phyloP scores from a whole-genome alignment of 768 basidiomycete genomes.

The Hysterangium stoloniferum region DNA sequence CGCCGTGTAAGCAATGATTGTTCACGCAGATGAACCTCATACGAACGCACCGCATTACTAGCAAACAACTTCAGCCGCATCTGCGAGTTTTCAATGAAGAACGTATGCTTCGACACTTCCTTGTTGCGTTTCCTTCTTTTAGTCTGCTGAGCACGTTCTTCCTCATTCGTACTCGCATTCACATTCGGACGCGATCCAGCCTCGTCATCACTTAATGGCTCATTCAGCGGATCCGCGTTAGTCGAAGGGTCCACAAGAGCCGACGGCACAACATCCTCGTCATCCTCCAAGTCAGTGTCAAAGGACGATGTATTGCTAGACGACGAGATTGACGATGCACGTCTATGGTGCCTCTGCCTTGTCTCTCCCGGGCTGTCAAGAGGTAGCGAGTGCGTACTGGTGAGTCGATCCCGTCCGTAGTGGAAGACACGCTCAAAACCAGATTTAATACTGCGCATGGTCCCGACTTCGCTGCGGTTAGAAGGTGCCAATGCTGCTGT shows the following conservation, averaged over 20 bases:
- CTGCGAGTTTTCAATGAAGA: slow-evolving; percentile 89
- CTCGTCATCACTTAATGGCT: slow-evolving; percentile 21
- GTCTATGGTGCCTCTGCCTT: slow-evolving; percentile 1
- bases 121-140: slow-evolving; percentile 40
- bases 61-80: slow-evolving; percentile 81
- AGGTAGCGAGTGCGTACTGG: slow-evolving; percentile 1
- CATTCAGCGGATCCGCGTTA: slow-evolving; percentile 49
- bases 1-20: too few relatives aligned
- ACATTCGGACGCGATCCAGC: background rate
- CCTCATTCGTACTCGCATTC: slow-evolving; percentile 17
- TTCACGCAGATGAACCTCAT: background rate
- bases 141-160: slow-evolving; percentile 25
- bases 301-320: background rate
- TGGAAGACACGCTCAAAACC: slow-evolving; percentile 40
- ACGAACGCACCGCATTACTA: slow-evolving; percentile 61
- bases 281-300: background rate
- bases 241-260: slow-evolving; percentile 79
- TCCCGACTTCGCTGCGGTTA: slow-evolving; percentile 32
- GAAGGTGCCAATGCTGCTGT: slow-evolving; percentile 17
- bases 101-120: slow-evolving; percentile 87
- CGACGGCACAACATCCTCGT: slow-evolving; percentile 22
- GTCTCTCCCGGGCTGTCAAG: too few relatives aligned
- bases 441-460: slow-evolving; percentile 42
- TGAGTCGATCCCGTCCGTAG: slow-evolving; percentile 13
- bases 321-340: background rate